Evolutionary conservation across 2,329 filamentous ascomycete genomes (phyloP), one percentile per base, ranked within the genome.

Genomic region (Sphaerulina populicola): DNA sequence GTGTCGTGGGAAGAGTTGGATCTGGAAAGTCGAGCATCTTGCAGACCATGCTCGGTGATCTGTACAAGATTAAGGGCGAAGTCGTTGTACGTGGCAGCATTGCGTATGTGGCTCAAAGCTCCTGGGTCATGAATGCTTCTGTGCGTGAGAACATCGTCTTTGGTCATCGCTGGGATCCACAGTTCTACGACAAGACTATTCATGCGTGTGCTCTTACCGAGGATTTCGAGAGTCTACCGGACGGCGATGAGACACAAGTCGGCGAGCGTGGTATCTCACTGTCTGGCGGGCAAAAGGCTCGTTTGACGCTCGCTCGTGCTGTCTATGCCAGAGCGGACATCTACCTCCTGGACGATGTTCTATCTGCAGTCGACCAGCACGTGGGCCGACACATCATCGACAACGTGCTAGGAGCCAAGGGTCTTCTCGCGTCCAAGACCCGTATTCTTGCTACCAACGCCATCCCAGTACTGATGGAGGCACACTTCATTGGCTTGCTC

Each of bases 111-210:
- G 87, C 89, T 12, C 94, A 98, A 68, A 83, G 87, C 63, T 76
- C 89, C 15, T 98, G 94, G 93, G 86, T 98, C 47, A 91, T 97
- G 83, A 98, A 98, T 66, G 93, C 93, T 7, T 94, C 87, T 29
- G 90, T 98, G 51, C 88, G 89, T 62, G 93, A 98, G 66, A 98
- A 98, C 66, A 95, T 98, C 60, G 77, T 96, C 4, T 98, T 98
- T 64, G 93, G 93, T 1, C 89, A 98, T 70, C 83, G 88, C 42
- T 96, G 86, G 75, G 91, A 98, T 69, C 83, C 90, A 4, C 79
- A 84, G 29, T 98, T 98, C 69, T 98, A 98, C 71, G 88, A 97
- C 50, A 83, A 86, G 64, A 96, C 91, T 0, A 77, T 98, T 45
- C 83, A 88, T 66, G 91, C 93, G 37, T 98, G 94, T 67, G 93